Percentiles rank a stretch among this genome's conserved stretches.
phyloP scores from a whole-genome alignment of 768 basidiomycete species.

The Hydnum rufescens region DNA sequence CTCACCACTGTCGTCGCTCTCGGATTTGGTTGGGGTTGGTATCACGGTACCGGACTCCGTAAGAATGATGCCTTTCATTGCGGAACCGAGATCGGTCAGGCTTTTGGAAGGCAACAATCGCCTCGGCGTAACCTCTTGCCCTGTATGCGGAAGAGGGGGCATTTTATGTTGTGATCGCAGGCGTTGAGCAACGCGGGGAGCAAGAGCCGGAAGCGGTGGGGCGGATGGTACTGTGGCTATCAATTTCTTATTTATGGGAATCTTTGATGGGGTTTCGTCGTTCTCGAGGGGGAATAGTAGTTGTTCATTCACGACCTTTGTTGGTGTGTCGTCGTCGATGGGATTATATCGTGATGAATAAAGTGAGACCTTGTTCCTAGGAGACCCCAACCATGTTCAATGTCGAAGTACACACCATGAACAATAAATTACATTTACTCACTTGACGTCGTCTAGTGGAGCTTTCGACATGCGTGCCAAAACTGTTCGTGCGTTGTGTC shows the following conservation, averaged over 20 bases:
- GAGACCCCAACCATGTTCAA: neutral
- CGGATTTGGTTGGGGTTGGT: constrained; percentile 33
- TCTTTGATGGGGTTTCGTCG: neutral
- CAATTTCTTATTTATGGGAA: neutral
- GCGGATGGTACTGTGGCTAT: neutral
- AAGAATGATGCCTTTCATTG: constrained; percentile 45
- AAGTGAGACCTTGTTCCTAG: constrained; percentile 9
- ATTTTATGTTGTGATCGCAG: neutral
- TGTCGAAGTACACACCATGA: constrained; percentile 2
- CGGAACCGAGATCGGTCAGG: constrained; percentile 16
- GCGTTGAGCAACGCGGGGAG: neutral
- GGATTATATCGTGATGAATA: constrained; percentile 4
- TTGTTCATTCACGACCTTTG: constrained; percentile 1
- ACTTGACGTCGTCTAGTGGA: constrained; percentile 61
- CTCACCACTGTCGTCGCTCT: neutral
- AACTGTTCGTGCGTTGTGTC: neutral
- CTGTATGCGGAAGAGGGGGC: neutral
- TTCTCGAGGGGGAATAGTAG: neutral
- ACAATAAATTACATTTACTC: too few relatives aligned
- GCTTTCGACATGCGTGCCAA: constrained; percentile 19
- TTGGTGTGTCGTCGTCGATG: constrained; percentile 7
- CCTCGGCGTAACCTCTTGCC: neutral
- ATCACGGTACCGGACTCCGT: constrained; percentile 60
- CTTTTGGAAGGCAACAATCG: constrained; percentile 7
- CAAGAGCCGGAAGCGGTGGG: neutral